Base-by-base conservation (phyloP, 495 filamentous ascomycete genomes). In the Hypomontagnella monticulosa region DNA sequence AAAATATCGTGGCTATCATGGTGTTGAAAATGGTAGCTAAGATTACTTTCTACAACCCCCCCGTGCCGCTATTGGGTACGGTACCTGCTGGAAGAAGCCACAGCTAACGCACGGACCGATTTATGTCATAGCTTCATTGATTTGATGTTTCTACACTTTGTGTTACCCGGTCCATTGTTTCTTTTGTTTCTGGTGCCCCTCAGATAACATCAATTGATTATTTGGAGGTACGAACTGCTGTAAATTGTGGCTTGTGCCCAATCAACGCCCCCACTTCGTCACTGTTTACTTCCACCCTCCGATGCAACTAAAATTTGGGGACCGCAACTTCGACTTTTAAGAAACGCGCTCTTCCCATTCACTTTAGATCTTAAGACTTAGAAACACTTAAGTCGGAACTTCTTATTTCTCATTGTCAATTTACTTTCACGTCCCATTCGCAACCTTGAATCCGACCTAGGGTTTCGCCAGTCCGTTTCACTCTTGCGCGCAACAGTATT, bases 251-350 rank as follows among this genome's bases (percentile, higher is more conserved):
- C 55, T 56, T 54, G 62, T 65, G 47, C 50, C 42, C 46, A 63
- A 46, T 50, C 51, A 51, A 51, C 12, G 37, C 34, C 66, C 60
- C 66, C 66, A 69, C 66, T 52, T 64, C 34, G 41, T 18, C 60
- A 69, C 66, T 69, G 66, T 69, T 69, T 69, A 69, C 66, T 61
- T 64, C 50, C 51, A 46, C 16, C 46, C 49, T 38, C 14, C 19
- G n/a, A 52, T 69, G 66, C 66, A 51, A 69, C 56, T 48, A 64
- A 69, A 57, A 52, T 69, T 69, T 64, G 33, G 60, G 66, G 43
- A 64, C 61, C 60, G 66, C 60, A 69, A 64, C 66, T 64, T 64
- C 49, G 41, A 63, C 60, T 52, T 61, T 69, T 63, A 63, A 69
- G 60, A 52, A 57, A 59, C 66, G 60, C 66, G 66, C 60, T 14